Base-by-base conservation (phyloP, 2,329 filamentous ascomycete genomes). In the Xylariaceae sp. region DNA sequence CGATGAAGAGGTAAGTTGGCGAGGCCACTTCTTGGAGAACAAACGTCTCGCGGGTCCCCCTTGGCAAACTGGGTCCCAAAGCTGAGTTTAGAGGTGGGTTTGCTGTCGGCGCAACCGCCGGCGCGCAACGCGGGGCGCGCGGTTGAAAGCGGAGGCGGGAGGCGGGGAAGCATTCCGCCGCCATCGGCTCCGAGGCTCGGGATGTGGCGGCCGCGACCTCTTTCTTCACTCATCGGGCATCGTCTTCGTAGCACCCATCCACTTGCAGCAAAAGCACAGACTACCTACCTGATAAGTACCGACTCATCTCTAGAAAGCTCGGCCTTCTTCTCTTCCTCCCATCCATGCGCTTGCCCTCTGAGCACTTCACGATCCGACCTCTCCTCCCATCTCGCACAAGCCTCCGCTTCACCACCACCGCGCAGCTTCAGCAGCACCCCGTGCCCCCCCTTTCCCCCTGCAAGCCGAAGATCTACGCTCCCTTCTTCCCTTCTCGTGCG, bases 121-220 rank as follows among this genome's bases (percentile, higher is more conserved):
- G n/a, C n/a, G n/a, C n/a, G n/a, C n/a, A n/a, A n/a, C n/a, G n/a
- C n/a, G n/a, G n/a, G n/a, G n/a, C n/a, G n/a, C n/a, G n/a, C n/a
- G n/a, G n/a, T n/a, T n/a, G n/a, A n/a, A 39, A 40, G 38, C 14
- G 38, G 40, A 38, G 33, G 15, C 18, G 36, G 31, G 33, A 41
- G 25, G 41, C 39, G 42, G 37, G 44, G 43, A 37, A 42, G 30
- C 34, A 34, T 33, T 44, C 42, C 39, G 31, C 32, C 21, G 31
- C 32, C 21, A 23, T 35, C 37, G 45, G 46, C 31, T 50, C 49
- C 47, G 44, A 44, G 47, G 9, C 32, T 50, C 49, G 49, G 47
- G 40, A 45, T 41, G 38, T 37, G 35, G 32, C 36, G 24, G 6
- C 5, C 12, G 21, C 8, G 21, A 12, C 8, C 12, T 23, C 12